Conservation (phyloP, 805 yeast genomes). For the Sungouiella thailandica region DNA sequence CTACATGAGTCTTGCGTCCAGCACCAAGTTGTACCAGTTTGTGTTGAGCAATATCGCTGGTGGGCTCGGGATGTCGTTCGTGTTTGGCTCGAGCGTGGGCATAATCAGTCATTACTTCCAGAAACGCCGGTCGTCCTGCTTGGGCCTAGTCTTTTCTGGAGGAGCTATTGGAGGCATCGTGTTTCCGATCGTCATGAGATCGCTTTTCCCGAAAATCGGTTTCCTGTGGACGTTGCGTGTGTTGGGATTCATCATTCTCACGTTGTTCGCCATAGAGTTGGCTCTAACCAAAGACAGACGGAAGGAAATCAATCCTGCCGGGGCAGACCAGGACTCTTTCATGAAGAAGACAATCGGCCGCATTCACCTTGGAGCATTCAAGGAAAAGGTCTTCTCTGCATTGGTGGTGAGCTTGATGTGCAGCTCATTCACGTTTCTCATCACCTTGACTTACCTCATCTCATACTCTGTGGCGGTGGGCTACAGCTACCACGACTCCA, state of each 20-base stretch:
- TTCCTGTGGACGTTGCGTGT: slow-evolving; percentile 28
- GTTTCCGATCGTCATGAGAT: slow-evolving; percentile 23
- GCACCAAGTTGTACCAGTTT: slow-evolving; percentile 20
- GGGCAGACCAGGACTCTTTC: not conserved
- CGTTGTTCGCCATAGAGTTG: slow-evolving; percentile 11
- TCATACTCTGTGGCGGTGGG: slow-evolving; percentile 24
- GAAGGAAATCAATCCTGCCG: slow-evolving; percentile 5
- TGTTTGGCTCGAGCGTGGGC: slow-evolving; percentile 21
- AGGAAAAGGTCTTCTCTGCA: slow-evolving; percentile 17
- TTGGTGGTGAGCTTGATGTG: slow-evolving; percentile 14
- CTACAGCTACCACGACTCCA: slow-evolving; percentile 12
- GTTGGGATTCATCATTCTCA: slow-evolving; percentile 18
- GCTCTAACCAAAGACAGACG: slow-evolving; percentile 18
- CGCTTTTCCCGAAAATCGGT: slow-evolving; percentile 23
- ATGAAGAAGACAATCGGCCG: slow-evolving; percentile 3
- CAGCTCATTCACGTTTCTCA: not conserved
- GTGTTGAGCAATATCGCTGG: slow-evolving; percentile 20
- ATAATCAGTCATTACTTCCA: slow-evolving; percentile 25
- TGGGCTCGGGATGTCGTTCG: slow-evolving; percentile 22
- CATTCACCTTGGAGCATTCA: slow-evolving; percentile 22
- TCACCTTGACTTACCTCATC: slow-evolving; percentile 19
- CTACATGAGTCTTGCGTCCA: slow-evolving; percentile 17
- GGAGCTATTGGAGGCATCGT: slow-evolving; percentile 30
- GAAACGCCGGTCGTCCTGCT: slow-evolving; percentile 20
- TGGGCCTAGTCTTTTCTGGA: slow-evolving; percentile 25